A percentile compares a stretch with the other conserved stretches of the same genome.
Evolutionary conservation across 2,329 filamentous ascomycete genomes (phyloP).

Genomic region (Annulohypoxylon truncatum): DNA sequence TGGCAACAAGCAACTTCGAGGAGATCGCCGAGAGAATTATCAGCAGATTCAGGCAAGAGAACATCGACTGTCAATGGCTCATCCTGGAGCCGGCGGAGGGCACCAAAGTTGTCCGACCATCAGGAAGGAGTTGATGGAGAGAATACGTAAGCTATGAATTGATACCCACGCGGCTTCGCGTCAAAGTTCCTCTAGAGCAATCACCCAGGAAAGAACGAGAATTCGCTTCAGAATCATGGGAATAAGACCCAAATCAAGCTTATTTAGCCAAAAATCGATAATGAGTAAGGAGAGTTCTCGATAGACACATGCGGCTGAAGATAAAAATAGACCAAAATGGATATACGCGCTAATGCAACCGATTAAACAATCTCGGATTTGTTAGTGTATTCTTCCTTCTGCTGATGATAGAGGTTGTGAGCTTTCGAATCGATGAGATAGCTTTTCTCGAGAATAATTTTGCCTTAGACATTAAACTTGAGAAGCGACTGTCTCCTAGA

Average conservation of each 20-base stretch:
- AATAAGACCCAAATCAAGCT: constrained; percentile 15
- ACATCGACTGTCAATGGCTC: constrained; percentile 86
- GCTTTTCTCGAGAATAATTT: not conserved
- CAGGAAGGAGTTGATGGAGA: not conserved
- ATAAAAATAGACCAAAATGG: constrained; percentile 25
- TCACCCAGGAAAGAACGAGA: not conserved
- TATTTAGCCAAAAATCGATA: constrained; percentile 14
- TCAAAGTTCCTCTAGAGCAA: constrained; percentile 1
- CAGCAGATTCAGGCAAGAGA: constrained; percentile 75
- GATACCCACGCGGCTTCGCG: constrained; percentile 14
- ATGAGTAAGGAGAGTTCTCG: not conserved
- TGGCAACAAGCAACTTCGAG: constrained; percentile 91
- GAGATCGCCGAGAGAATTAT: constrained; percentile 86
- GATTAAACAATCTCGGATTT: not conserved
- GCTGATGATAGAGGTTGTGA: not conserved
- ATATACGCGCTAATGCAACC: not conserved
- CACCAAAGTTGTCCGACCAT: constrained; percentile 49
- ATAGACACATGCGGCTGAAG: constrained; percentile 17
- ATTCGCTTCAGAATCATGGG: not conserved
- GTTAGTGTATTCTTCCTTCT: not conserved
- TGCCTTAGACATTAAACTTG: not conserved
- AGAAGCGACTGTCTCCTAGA: not conserved
- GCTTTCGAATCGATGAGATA: not conserved
- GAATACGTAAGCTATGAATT: constrained; percentile 7
- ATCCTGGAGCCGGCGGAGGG: constrained; percentile 89